phyloP scores from a whole-genome alignment of 306 rosid species.

The Quercus aquifolioides region DNA sequence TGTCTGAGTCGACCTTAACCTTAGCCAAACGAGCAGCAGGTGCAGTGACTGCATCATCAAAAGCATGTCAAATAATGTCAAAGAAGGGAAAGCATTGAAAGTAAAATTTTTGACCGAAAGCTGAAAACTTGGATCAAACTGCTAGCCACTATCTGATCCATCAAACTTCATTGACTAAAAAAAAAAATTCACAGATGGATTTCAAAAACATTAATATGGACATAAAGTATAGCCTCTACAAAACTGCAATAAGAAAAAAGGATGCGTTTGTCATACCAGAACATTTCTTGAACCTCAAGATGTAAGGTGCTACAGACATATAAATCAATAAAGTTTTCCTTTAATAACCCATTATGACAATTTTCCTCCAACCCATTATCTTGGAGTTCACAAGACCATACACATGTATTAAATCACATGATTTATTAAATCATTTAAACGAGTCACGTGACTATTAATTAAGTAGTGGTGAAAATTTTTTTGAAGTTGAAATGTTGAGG shows the following conservation, averaged over 20 bases:
- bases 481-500: too few species aligned
- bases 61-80: neutral
- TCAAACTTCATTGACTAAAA: neutral
- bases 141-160: neutral
- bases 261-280: neutral
- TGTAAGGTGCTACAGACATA: neutral
- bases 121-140: neutral
- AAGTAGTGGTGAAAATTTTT: too few species aligned
- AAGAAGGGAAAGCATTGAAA: neutral
- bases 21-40: constrained; percentile 59
- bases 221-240: neutral
- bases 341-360: too few species aligned
- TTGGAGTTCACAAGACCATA: too few species aligned
- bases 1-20: constrained; percentile 68
- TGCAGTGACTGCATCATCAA: constrained; percentile 37
- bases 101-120: neutral
- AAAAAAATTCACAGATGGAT: neutral
- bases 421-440: too few species aligned
- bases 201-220: neutral
- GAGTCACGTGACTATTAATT: too few species aligned
- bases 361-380: too few species aligned
- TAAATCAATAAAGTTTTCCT: neutral
- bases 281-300: neutral
- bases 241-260: neutral
- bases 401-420: too few species aligned